Conservation (phyloP, 257 asterid genomes). For the Gentiana macrophylla region DNA sequence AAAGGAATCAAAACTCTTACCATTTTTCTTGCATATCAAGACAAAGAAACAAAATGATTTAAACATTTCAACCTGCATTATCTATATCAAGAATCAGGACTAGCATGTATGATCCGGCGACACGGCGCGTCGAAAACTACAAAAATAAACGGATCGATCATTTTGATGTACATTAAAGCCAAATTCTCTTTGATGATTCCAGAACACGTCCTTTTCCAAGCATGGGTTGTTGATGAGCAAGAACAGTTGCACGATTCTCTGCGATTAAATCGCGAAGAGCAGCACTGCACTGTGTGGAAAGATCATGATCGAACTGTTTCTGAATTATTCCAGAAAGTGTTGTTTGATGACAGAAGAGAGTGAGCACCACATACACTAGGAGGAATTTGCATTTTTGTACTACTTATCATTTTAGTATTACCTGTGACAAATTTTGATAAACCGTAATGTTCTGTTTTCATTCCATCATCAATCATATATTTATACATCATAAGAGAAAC, state of each 20-base stretch:
- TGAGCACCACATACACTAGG: conserved; percentile 35
- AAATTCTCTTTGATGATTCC: conserved; percentile 5
- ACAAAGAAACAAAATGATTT: too few relatives aligned
- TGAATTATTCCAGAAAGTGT: conserved; percentile 20
- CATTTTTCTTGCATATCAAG: too few relatives aligned
- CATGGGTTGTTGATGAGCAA: conserved; percentile 24
- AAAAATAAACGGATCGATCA: neutral
- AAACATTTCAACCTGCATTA: too few relatives aligned
- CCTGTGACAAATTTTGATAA: neutral
- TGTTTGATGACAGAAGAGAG: conserved; percentile 78
- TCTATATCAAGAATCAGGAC: too few relatives aligned
- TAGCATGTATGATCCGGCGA: too few relatives aligned
- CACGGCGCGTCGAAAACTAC: too few relatives aligned
- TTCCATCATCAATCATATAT: too few relatives aligned
- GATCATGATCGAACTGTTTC: conserved; percentile 11
- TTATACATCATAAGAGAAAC: too few relatives aligned
- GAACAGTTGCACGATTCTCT: conserved; percentile 42
- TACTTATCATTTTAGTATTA: conserved; percentile 8
- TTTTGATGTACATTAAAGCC: conserved; percentile 4
- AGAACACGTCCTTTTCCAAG: conserved; percentile 6
- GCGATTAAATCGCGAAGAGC: conserved; percentile 58
- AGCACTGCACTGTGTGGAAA: conserved; percentile 41
- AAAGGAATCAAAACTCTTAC: too few relatives aligned
- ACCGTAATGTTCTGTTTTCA: too few relatives aligned
- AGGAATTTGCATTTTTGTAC: conserved; percentile 14